Evolutionary conservation across 1,284 basidiomycete species (phyloP), one percentile per base, ranked within the genome.

Genomic region (Ganoderma multipileum): DNA sequence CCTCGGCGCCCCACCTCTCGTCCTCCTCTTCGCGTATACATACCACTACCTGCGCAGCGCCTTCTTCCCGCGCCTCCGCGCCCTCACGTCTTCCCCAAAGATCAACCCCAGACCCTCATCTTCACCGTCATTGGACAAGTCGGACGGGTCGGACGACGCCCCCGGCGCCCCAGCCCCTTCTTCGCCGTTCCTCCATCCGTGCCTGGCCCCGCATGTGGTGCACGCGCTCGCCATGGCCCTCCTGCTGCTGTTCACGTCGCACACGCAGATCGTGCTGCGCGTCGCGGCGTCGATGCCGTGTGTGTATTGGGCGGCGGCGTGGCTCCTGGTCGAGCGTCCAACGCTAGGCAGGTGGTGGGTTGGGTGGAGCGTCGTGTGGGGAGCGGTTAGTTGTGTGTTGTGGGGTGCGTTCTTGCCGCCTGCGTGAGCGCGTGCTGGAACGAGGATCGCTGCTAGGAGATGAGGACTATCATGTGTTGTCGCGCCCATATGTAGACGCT

Each of bases 351-450:
- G 73, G 68, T 77, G 76, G 61, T 95, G 93, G 89, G 79, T 95
- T 7, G 78, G 78, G 9, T 98, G 95, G 91, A 90, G 89, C 60
- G 78, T 92, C 0, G 71, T 92, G 0, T 98, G 96, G 95, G 90
- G 91, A 2, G 79, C 84, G 0, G 76, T 91, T 5, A 91, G 90
- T 5, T 79, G 91, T n/a, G 86, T 96, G 6, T 82, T 97, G 2
- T 98, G 96, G 95, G 87, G 85, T 1, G 88, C 89, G 1, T 97
- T 97, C 77, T 87, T 97, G 58, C 97, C 97, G 0, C 97, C 97
- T 18, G 97, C 97, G 0, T 98, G 61, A 63, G 38, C 38, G 2
- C 4, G 38, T 11, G 38, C 12, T 39, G 38, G 38, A 8, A 33
- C 8, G 33, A 33, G 8, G 33, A 33, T 33, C n/a, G n/a, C n/a